phyloP scores from a whole-genome alignment of 345 rosid species.

The Corchorus capsularis region DNA sequence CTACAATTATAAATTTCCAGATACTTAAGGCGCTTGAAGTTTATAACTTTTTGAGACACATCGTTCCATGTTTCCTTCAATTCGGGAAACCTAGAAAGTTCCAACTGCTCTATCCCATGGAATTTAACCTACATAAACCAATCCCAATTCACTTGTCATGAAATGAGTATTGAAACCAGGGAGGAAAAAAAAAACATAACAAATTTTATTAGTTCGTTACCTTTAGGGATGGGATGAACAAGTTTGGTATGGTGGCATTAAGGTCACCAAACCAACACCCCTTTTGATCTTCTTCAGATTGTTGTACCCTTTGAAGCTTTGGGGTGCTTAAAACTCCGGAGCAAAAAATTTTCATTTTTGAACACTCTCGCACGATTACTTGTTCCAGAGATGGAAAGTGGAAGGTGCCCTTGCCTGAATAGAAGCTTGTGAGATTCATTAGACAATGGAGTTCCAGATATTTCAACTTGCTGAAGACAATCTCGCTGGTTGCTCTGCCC shows the following conservation, averaged over 20 bases:
- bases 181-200: too few relatives aligned
- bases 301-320: background rate
- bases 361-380: constrained; percentile 4
- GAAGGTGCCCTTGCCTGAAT: constrained; percentile 1
- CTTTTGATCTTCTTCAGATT: background rate
- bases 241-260: background rate
- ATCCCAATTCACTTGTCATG: too few relatives aligned
- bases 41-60: background rate
- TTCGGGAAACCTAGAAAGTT: background rate
- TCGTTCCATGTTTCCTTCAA: background rate
- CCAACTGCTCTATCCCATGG: too few relatives aligned
- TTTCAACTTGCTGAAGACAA: constrained; percentile 5
- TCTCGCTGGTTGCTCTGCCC: background rate
- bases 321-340: background rate
- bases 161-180: too few relatives aligned
- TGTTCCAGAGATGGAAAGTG: constrained; percentile 14
- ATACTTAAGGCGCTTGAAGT: background rate
- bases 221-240: background rate
- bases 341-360: constrained; percentile 3
- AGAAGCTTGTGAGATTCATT: constrained; percentile 7
- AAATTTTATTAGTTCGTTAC: too few relatives aligned
- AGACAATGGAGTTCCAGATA: constrained; percentile 7
- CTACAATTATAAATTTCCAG: background rate
- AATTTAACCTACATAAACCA: too few relatives aligned
- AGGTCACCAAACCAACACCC: background rate